Conservation (phyloP, 352 stramenopile genomes). For the Vaucheria bursata region DNA sequence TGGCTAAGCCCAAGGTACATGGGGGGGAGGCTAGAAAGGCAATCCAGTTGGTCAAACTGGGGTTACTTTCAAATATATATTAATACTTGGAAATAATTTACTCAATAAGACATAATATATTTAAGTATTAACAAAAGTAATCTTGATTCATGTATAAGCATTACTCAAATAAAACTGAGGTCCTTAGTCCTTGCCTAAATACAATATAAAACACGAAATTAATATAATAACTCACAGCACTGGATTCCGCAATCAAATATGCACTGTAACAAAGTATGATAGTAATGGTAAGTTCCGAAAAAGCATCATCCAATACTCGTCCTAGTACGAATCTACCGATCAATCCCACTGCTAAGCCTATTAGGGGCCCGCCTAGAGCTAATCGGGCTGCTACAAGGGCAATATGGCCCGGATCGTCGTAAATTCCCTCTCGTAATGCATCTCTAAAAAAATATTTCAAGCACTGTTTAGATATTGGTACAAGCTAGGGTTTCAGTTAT, state of each 20-base stretch:
- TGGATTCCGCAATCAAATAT: conserved; percentile 53
- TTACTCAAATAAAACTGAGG: no score
- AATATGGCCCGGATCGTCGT: background rate
- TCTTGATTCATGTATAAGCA: no score
- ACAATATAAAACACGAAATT: no score
- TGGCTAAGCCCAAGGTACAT: no score
- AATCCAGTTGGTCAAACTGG: no score
- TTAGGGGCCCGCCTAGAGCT: conserved; percentile 52
- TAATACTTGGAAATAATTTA: no score
- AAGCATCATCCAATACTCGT: conserved; percentile 51
- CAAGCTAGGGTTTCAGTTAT: background rate
- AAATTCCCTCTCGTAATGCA: background rate
- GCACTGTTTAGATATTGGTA: background rate
- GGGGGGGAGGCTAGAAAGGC: no score
- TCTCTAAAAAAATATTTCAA: background rate
- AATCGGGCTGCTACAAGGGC: conserved; percentile 22
- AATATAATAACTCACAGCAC: conserved; percentile 26
- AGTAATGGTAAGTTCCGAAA: conserved; percentile 56
- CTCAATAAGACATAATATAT: no score
- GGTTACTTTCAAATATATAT: no score
- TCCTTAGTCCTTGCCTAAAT: no score
- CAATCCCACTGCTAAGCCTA: conserved; percentile 59
- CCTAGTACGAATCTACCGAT: conserved; percentile 48
- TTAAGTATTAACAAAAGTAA: no score
- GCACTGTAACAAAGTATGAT: conserved; percentile 48